These are phyloP conservation scores for Tremellales sp. DNA, from an alignment of 1,284 basidiomycete species.

Conservation along the genomic window DNA sequence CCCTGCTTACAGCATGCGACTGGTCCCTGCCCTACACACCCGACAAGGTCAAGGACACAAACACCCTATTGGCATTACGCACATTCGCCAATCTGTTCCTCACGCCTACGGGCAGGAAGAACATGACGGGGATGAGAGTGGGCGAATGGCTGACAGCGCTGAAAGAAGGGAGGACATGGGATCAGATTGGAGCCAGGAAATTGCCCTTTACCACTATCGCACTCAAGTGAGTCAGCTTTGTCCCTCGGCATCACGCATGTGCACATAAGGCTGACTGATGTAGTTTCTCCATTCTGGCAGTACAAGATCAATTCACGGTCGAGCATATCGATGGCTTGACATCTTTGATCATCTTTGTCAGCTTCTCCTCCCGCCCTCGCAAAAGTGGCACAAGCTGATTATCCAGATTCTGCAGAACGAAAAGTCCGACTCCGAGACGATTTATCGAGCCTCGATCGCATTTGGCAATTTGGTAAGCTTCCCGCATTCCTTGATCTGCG, in stretches of 20 bases:
- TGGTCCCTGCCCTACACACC: conserved; percentile 59
- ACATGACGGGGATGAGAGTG: conserved; percentile 55
- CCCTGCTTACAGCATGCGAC: conserved; percentile 64
- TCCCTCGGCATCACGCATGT: neutral
- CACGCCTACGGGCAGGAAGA: conserved; percentile 51
- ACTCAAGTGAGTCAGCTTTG: conserved; percentile 43
- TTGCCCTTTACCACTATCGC: conserved; percentile 40
- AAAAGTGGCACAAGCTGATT: neutral
- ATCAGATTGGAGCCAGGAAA: conserved; percentile 27
- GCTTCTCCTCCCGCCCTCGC: neutral
- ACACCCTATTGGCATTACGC: conserved; percentile 76
- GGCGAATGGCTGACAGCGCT: conserved; percentile 54
- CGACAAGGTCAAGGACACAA: conserved; percentile 72
- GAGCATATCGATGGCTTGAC: conserved; percentile 24
- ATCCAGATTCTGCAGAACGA: conserved; percentile 63
- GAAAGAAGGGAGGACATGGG: conserved; percentile 42
- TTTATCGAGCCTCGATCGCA: conserved; percentile 78
- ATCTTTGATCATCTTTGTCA: conserved; percentile 16
- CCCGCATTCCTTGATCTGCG: too few relatives aligned
- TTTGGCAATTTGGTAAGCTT: conserved; percentile 78
- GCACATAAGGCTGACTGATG: conserved; percentile 3
- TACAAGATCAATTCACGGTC: conserved; percentile 32
- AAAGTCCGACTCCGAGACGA: conserved; percentile 70
- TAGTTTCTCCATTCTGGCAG: conserved; percentile 51
- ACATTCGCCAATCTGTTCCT: conserved; percentile 72